These are phyloP conservation scores for Ogataea populi-albae DNA, from an alignment of 805 yeast species.

Conservation along the genomic window DNA sequence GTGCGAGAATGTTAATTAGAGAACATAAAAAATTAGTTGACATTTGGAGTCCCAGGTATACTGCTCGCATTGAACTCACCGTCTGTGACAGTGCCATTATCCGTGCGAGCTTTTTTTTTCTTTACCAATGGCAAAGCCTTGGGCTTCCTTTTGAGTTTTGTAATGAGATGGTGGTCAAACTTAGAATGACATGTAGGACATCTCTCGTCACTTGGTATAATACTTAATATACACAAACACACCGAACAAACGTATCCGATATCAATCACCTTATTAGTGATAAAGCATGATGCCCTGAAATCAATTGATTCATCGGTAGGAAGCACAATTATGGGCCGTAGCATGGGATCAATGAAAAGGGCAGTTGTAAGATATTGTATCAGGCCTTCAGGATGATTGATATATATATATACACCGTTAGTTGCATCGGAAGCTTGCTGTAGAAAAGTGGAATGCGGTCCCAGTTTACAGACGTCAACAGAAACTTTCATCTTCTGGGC, in stretches of 20 bases:
- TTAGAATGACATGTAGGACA: conserved; percentile 88
- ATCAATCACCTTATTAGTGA: conserved; percentile 87
- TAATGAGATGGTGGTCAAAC: conserved; percentile 64
- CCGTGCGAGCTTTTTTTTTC: conserved; percentile 23
- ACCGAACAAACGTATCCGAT: conserved; percentile 94
- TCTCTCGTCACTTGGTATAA: conserved; percentile 58
- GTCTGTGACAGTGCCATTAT: conserved; percentile 1
- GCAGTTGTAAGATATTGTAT: conserved; percentile 82
- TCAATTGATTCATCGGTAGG: conserved; percentile 87
- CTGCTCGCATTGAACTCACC: conserved; percentile 4
- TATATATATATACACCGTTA: conserved; percentile 75
- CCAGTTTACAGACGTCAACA: conserved; percentile 85
- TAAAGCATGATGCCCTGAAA: conserved; percentile 90
- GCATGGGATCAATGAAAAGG: conserved; percentile 79
- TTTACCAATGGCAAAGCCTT: conserved; percentile 31
- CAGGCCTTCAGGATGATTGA: conserved; percentile 69
- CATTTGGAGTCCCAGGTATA: conserved; percentile 2
- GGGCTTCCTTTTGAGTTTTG: conserved; percentile 59
- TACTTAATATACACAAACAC: conserved; percentile 77
- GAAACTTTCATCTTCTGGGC: conserved; percentile 91
- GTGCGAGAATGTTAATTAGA: too few species aligned
- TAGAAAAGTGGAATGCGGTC: conserved; percentile 69
- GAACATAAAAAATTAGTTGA: not conserved
- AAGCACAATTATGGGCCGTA: conserved; percentile 70
- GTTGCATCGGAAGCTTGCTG: conserved; percentile 98